Evolutionary conservation across 2,329 filamentous ascomycete species (phyloP), one percentile per base, ranked within the genome.

Genomic region (Colletotrichum graminicola): DNA sequence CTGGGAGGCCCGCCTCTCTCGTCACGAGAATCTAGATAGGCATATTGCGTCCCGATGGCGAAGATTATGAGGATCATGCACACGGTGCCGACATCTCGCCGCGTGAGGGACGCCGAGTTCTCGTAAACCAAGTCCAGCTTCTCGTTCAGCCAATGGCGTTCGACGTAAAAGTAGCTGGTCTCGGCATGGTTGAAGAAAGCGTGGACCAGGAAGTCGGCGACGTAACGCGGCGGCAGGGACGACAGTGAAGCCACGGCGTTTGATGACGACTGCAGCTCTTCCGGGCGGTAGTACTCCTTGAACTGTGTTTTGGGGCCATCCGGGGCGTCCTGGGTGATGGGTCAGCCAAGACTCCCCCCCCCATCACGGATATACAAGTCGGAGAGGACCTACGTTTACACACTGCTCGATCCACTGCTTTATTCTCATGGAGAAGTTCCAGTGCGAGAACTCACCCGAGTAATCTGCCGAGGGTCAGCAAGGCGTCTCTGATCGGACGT

Each of bases 381-480:
- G 11, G 11, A 56, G 49, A 23, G 18, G 57, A 74, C 74, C 71
- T 77, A 78, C 79, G 70, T 75, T 78, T 70, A 78, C 79, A 68
- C 79, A 81, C 61, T 83, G 79, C 65, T 86, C 82, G n/a, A 86
- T 83, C 76, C 83, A 84, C n/a, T 83, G 81, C 73, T 85, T 85
- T 73, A 86, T 82, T 51, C 83, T 78, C 83, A 85, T 85, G 51
- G 84, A 86, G 74, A 87, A 87, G 73, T 86, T 86, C 83, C 84
- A 86, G 67, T 87, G 84, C 1, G 85, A 87, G 74, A 87, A 86
- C 72, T 87, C 85, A 11, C 85, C 85, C 0, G 85, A 87, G 70
- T 85, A 87, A 65, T 87, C 84, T 86, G 52, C 21, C 45, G 32
- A 73, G 59, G 12, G 65, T 55, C 21, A 57, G 26, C 36, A 29